Conservation (phyloP, 2,329 filamentous ascomycete genomes). For the Phialophora chinensis region DNA sequence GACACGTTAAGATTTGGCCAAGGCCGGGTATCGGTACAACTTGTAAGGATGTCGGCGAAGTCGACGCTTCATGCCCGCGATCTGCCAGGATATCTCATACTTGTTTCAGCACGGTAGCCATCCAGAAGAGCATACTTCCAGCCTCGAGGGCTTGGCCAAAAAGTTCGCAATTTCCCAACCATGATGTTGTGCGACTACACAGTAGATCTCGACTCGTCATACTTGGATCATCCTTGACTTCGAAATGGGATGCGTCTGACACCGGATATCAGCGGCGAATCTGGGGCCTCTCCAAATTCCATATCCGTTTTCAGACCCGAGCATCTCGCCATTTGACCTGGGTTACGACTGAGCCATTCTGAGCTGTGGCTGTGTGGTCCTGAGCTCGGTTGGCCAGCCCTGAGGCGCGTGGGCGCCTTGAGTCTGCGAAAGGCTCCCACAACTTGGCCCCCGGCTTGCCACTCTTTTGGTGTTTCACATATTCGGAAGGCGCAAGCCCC, state of each 20-base stretch:
- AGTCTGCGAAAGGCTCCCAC: too few species aligned
- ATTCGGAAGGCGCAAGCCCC: too few species aligned
- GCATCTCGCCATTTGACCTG: too few species aligned
- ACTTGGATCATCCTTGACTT: neutral
- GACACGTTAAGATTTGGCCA: conserved; percentile 5
- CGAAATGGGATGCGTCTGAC: neutral
- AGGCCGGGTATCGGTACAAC: conserved; percentile 3
- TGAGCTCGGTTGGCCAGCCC: too few species aligned
- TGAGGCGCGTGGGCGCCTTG: too few species aligned
- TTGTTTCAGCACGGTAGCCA: neutral
- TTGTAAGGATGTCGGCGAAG: neutral
- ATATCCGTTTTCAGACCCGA: too few species aligned
- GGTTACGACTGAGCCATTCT: too few species aligned
- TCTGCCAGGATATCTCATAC: neutral
- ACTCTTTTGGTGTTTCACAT: too few species aligned
- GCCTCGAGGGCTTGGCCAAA: neutral
- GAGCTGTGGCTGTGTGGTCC: too few species aligned
- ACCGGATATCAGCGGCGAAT: neutral
- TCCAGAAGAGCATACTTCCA: neutral
- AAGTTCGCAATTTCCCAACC: neutral
- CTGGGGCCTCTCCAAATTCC: too few species aligned
- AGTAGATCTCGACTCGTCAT: neutral
- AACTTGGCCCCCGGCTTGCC: too few species aligned
- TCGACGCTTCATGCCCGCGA: neutral
- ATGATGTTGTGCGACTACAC: neutral